Percentiles rank a stretch among this genome's conserved stretches.
phyloP scores from a whole-genome alignment of 108 stramenopile species.

The Nannochloropsis granulata region DNA sequence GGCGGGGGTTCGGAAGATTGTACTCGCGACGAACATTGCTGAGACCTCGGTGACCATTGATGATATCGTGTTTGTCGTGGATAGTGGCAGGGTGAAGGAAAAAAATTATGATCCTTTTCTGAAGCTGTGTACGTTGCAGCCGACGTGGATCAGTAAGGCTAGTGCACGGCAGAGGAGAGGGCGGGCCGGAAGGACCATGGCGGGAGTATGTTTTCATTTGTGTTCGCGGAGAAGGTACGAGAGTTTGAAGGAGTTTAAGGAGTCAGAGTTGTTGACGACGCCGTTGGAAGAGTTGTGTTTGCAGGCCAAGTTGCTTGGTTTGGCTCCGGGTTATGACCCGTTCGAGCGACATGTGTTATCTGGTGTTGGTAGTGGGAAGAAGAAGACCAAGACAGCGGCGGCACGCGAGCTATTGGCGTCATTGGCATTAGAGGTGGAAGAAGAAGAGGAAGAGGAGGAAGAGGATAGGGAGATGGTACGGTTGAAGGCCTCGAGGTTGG shows the following conservation, averaged over 20 bases:
- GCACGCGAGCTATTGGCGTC: background rate
- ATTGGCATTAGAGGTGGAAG: background rate
- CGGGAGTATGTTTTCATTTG: conserved; percentile 72
- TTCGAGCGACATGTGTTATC: background rate
- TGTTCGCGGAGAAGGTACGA: conserved; percentile 50
- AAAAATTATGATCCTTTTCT: conserved; percentile 68
- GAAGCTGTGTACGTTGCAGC: conserved; percentile 56
- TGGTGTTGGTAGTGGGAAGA: too few species aligned
- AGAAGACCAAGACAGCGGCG: background rate
- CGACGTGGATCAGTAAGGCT: conserved; percentile 77
- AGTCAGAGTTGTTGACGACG: conserved; percentile 42
- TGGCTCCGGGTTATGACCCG: background rate
- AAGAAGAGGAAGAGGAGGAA: background rate
- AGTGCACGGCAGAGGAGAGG: conserved; percentile 69
- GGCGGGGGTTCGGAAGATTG: conserved; percentile 40
- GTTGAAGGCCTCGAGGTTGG: background rate
- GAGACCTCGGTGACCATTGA: conserved; percentile 88
- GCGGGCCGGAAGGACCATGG: conserved; percentile 68
- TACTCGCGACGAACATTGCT: conserved; percentile 92
- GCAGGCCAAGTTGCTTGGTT: conserved; percentile 8
- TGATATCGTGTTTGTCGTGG: conserved; percentile 85
- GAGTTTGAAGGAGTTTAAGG: conserved; percentile 36
- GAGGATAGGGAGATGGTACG: background rate
- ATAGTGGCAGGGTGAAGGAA: conserved; percentile 77
- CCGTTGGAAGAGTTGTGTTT: conserved; percentile 41